Evolutionary conservation across 805 yeast genomes (phyloP), one percentile per base, ranked within the genome.

Genomic region (Kluyveromyces dobzhanskii): DNA sequence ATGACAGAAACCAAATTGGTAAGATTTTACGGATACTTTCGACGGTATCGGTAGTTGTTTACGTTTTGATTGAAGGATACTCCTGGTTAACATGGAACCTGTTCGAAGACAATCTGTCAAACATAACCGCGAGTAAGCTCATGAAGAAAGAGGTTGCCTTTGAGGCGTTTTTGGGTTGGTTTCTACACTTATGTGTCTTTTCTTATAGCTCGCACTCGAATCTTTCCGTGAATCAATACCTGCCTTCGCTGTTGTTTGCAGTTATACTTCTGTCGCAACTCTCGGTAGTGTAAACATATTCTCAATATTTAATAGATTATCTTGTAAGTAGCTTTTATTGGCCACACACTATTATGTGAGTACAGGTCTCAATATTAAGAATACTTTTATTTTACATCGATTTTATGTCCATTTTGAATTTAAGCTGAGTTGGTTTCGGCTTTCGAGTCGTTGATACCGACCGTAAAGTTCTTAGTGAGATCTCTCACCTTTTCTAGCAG

Each of bases 401-500:
- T 21, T 21, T 21, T 9, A 21, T 6, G 9, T 6, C 9, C 8
- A 21, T 21, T 21, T 9, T 9, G 6, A 6, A 6, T 9, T 21
- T 21, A 21, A 6, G 9, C 24, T 21, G 9, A 21, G 16, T n/a
- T 6, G 5, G 30, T 6, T 27, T 30, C 21, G 18, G 21, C 11
- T 9, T 34, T 34, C 10, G 30, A 34, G 7, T 34, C 30, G 17
- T 24, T 34, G 27, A 66, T 50, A 13, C 67, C 67, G 3, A 50
- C 52, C 1, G 65, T 62, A 40, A 66, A 65, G 8, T 72, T 70
- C 33, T 75, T 50, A 17, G 86, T 85, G 48, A 87, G 59, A 0
- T 67, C 71, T 58, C 84, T 84, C 37, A 86, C 79, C 64, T 75
- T 71, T 11, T 65, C 62, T 40, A 79, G 58, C 27, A 86, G 59